Conservation (phyloP, 805 yeast genomes). For the Naumovozyma dairenensis region DNA sequence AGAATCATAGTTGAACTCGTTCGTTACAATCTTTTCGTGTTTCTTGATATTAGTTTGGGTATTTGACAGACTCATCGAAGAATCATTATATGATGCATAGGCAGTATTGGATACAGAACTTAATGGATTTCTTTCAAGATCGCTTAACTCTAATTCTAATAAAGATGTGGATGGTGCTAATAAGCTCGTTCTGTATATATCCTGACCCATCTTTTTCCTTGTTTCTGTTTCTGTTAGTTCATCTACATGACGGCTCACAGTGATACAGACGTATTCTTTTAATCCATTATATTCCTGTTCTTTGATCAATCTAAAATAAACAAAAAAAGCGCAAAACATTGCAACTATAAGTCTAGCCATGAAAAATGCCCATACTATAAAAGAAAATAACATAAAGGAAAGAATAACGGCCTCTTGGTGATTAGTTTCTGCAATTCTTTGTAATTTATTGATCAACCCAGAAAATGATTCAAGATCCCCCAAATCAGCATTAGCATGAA, state of each 20-base stretch:
- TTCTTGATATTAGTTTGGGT: too few relatives aligned
- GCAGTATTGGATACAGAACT: neutral
- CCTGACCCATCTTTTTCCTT: conserved; percentile 2
- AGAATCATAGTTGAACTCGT: too few relatives aligned
- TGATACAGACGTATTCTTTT: conserved; percentile 51
- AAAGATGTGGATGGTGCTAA: conserved; percentile 1
- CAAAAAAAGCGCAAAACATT: conserved; percentile 42
- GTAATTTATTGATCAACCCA: conserved; percentile 37
- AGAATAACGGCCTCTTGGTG: conserved; percentile 56
- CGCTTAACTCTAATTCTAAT: conserved; percentile 1
- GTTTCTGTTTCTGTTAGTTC: conserved; percentile 24
- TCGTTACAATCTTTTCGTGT: too few relatives aligned
- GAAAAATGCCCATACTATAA: conserved; percentile 63
- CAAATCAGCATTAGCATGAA: conserved; percentile 21
- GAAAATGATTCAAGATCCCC: conserved; percentile 22
- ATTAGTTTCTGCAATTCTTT: conserved; percentile 47
- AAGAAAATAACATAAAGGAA: conserved; percentile 66
- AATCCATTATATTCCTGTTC: conserved; percentile 35
- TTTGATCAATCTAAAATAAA: conserved; percentile 37
- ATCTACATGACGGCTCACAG: conserved; percentile 49
- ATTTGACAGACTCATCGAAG: conserved; percentile 1
- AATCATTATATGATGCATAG: conserved; percentile 3
- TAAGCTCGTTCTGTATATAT: conserved; percentile 2
- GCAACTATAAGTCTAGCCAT: conserved; percentile 45
- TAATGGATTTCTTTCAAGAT: neutral